phyloP scores from a whole-genome alignment of 148 eudicot genomes.

The Persicaria tinctoria region DNA sequence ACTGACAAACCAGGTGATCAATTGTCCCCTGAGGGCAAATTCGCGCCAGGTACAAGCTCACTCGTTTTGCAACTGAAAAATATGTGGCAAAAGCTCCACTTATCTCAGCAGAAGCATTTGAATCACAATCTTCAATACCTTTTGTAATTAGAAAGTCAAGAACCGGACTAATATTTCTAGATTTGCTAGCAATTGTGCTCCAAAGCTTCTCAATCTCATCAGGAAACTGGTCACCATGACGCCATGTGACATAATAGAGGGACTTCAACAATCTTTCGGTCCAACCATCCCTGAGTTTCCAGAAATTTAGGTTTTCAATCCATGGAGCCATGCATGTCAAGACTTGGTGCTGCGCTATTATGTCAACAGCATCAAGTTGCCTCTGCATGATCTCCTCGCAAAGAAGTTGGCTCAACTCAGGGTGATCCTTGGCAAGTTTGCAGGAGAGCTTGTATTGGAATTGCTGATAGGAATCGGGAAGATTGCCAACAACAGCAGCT shows the following conservation, averaged over 20 bases:
- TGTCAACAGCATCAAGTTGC: conserved; percentile 98
- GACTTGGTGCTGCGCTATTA: conserved; percentile 98
- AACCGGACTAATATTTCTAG: conserved; percentile 92
- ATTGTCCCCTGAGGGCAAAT: conserved; percentile 96
- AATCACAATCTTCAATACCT: conserved; percentile 99
- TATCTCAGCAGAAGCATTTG: conserved; percentile 97
- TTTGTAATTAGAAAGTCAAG: conserved; percentile 90
- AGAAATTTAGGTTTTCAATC: conserved; percentile 96
- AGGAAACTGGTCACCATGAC: conserved; percentile 98
- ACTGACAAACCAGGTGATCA: conserved; percentile 91
- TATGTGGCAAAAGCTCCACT: conserved; percentile 98
- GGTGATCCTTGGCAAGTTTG: conserved; percentile 99
- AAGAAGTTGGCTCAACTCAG: conserved; percentile 93
- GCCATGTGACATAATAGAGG: conserved; percentile 94
- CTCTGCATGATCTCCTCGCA: conserved; percentile 99
- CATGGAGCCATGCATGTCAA: conserved; percentile 99
- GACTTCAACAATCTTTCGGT: conserved; percentile 85
- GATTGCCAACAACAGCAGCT: conserved; percentile 99
- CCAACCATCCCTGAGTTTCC: conserved; percentile 99
- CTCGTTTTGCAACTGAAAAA: conserved; percentile 95
- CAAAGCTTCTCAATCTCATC: conserved; percentile 99
- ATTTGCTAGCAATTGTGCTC: conserved; percentile 99
- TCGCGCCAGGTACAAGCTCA: conserved; percentile 89
- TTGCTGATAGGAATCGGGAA: conserved; percentile 97
- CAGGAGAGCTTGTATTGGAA: conserved; percentile 97